A percentile compares a stretch with the other conserved stretches of the same genome.
These are phyloP conservation scores for Haberlea rhodopensis DNA, from an alignment of 257 asterid genomes.

Conservation along the genomic window DNA sequence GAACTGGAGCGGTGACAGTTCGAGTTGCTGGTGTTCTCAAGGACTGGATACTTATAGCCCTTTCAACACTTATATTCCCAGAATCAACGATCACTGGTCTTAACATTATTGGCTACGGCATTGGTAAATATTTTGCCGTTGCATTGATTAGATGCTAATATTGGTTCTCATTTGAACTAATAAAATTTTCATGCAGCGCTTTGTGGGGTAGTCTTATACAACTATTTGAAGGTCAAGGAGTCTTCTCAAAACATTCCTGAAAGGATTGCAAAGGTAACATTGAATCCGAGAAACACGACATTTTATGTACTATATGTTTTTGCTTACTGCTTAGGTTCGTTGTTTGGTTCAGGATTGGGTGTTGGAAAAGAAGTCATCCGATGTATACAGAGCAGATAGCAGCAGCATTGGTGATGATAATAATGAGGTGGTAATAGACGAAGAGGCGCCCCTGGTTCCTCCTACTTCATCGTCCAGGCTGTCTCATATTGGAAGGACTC, in stretches of 20 bases:
- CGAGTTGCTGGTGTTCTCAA: slow-evolving; percentile 78
- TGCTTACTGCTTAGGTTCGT: not conserved
- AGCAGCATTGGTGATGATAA: slow-evolving; percentile 27
- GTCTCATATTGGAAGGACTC: slow-evolving; percentile 49
- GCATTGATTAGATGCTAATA: not conserved
- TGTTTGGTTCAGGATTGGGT: slow-evolving; percentile 48
- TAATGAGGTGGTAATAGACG: slow-evolving; percentile 34
- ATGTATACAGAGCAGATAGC: slow-evolving; percentile 45
- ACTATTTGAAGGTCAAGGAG: slow-evolving; percentile 64
- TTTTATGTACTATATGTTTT: not conserved
- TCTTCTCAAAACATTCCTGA: slow-evolving; percentile 46
- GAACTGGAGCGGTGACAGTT: slow-evolving; percentile 78
- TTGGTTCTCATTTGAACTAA: not conserved
- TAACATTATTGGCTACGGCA: slow-evolving; percentile 62
- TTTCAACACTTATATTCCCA: slow-evolving; percentile 66
- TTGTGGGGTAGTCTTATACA: slow-evolving; percentile 54
- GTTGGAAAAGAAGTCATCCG: slow-evolving; percentile 77
- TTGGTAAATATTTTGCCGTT: slow-evolving; percentile 38
- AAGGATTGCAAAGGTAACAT: slow-evolving; percentile 53
- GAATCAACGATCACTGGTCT: slow-evolving; percentile 67
- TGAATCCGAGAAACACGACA: not conserved
- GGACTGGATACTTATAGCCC: slow-evolving; percentile 72
- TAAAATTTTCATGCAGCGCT: slow-evolving; percentile 26
- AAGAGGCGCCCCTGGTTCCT: slow-evolving; percentile 58
- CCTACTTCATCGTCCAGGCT: slow-evolving; percentile 41